phyloP scores from a whole-genome alignment of 2,329 filamentous ascomycete genomes.

The Trichoderma sp. region DNA sequence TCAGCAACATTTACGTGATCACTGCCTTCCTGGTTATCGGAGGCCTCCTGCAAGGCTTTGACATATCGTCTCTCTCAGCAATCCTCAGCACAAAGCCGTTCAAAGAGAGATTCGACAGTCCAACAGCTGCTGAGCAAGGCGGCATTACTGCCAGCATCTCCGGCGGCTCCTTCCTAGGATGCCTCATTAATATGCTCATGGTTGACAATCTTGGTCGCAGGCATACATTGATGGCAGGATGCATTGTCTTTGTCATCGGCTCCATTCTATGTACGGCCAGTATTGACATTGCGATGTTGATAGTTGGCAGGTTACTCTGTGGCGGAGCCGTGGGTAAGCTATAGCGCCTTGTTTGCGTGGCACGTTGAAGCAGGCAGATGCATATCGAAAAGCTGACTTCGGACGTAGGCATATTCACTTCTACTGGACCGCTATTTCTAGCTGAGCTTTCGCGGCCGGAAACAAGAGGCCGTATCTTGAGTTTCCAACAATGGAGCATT shows the following conservation, averaged over 20 bases:
- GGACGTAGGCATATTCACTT: slow-evolving; percentile 5
- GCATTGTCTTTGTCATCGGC: slow-evolving; percentile 9
- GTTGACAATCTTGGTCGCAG: slow-evolving; percentile 15
- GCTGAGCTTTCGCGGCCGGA: slow-evolving; percentile 5
- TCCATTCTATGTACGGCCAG: slow-evolving; percentile 14
- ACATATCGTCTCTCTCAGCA: slow-evolving; percentile 16
- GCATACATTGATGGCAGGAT: slow-evolving; percentile 4
- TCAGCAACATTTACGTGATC: slow-evolving; percentile 12
- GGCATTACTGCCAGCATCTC: slow-evolving; percentile 19
- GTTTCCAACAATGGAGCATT: slow-evolving; percentile 22
- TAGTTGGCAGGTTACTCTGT: slow-evolving; percentile 17
- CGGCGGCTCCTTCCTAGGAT: slow-evolving; percentile 16
- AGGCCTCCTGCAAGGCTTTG: slow-evolving; percentile 15
- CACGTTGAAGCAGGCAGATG: neutral
- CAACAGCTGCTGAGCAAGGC: slow-evolving; percentile 17
- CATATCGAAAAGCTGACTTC: neutral
- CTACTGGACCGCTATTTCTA: neutral
- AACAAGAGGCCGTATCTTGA: slow-evolving; percentile 8
- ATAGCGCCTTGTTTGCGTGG: too few species aligned
- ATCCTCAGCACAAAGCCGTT: slow-evolving; percentile 13
- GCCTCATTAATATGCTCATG: slow-evolving; percentile 6
- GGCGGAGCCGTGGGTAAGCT: slow-evolving; percentile 12
- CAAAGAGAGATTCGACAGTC: slow-evolving; percentile 11
- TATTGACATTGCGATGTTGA: slow-evolving; percentile 19
- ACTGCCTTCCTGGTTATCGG: slow-evolving; percentile 17